These are phyloP conservation scores for Gentiana straminea DNA, from an alignment of 257 asterid genomes.

Conservation along the genomic window DNA sequence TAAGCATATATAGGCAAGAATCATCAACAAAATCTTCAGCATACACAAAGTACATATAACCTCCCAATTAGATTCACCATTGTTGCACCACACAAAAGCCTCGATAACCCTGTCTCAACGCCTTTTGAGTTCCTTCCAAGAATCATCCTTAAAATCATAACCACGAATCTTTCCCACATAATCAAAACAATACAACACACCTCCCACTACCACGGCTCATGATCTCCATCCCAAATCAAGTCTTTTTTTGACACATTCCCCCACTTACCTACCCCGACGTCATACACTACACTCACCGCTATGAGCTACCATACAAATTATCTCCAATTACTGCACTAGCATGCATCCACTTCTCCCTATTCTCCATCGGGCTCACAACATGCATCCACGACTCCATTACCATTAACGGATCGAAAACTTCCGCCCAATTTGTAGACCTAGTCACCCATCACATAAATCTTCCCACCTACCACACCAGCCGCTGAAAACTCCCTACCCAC, in stretches of 20 bases:
- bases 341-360: conserved; percentile 94
- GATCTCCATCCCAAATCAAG: conserved; percentile 86
- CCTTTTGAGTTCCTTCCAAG: conserved; percentile 69
- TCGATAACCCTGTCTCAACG: conserved; percentile 65
- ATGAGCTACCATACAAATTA: conserved; percentile 75
- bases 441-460: conserved; percentile 72
- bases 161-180: conserved; percentile 83
- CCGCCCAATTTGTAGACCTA: conserved; percentile 77
- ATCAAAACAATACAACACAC: conserved; percentile 67
- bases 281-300: conserved; percentile 91
- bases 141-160: conserved; percentile 49
- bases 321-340: conserved; percentile 62
- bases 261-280: conserved; percentile 46
- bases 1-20: no score
- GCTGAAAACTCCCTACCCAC: conserved; percentile 72
- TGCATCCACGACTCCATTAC: conserved; percentile 36
- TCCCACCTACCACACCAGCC: conserved; percentile 51
- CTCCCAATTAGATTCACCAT: conserved; percentile 74
- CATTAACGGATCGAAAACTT: conserved; percentile 47
- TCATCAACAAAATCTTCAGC: no score
- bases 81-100: conserved; percentile 70
- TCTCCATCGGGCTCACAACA: conserved; percentile 57
- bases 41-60: conserved; percentile 46
- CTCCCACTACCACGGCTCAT: conserved; percentile 57
- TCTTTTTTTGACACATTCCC: conserved; percentile 59